Base-by-base conservation (phyloP, 2,329 filamentous ascomycete species). In the Sphaceloma murrayae region DNA sequence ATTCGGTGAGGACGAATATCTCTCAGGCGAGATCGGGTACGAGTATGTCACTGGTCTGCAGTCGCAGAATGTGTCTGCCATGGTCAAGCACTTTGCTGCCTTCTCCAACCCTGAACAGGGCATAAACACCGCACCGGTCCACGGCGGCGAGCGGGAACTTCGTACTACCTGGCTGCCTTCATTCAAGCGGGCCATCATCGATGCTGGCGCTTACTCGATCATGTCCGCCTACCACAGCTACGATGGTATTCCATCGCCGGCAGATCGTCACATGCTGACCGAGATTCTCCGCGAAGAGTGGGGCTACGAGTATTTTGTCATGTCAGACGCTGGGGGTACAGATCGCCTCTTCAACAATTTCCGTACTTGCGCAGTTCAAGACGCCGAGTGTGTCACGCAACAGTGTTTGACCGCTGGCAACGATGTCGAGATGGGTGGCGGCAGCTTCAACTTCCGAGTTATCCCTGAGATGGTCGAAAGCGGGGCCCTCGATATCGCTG, bases 221-320 rank as follows among this genome's bases (percentile, higher is more conserved):
- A 86, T 86, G 82, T 74, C 75, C 21, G 77, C 81, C 0, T 86
- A 86, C 54, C 74, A 80, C 54, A 77, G 77, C 40, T 85, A 83
- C 52, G 82, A 86, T 50, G 82, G 80, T 2, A 67, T 85, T 14
- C 79, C 82, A 0, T 69, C 75, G 0, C 73, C 85, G 24, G 70
- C 80, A 0, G 74, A 85, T 56, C 67, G 75, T 45, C 75, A 80
- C 49, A 68, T 77, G 2, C 68, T 85, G 38, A 82, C 78, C 0
- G 75, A 80, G 21, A 83, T 86, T 31, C 65, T 86, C 8, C 68
- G 82, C 44, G 70, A 73, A 1, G 76, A 84, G 55, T 86, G 81
- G 82, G 80, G 77, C 1, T 86, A 81, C 52, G 69, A 84, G 48
- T 83, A 81, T 62, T 84, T 71, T 48, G 67, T 80, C 1, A 77